Conservation (phyloP, 768 basidiomycete species). For the Lactifluus echinatus region DNA sequence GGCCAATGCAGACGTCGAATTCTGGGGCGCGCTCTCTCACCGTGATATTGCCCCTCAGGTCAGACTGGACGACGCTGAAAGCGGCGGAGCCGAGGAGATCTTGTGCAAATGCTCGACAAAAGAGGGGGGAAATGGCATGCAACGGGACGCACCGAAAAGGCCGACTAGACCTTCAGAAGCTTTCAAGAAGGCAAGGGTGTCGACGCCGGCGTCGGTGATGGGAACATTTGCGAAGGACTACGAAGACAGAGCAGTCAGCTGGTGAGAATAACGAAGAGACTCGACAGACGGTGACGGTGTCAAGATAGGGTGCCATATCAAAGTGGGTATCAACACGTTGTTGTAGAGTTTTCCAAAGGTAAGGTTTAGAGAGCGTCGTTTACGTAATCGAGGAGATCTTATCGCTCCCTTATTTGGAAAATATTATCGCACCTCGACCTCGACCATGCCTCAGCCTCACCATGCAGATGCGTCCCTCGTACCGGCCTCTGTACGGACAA, state of each 20-base stretch:
- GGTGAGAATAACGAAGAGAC: not conserved
- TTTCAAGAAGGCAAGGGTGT: slow-evolving; percentile 82
- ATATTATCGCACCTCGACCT: not conserved
- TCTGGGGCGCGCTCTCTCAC: slow-evolving; percentile 50
- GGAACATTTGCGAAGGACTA: slow-evolving; percentile 94
- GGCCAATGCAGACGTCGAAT: not conserved
- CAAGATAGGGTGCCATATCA: slow-evolving; percentile 67
- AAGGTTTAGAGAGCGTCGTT: too few species aligned
- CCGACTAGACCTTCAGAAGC: slow-evolving; percentile 83
- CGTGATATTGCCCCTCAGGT: slow-evolving; percentile 85
- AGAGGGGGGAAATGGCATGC: not conserved
- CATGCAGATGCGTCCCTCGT: slow-evolving; percentile 77
- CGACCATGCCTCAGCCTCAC: slow-evolving; percentile 56
- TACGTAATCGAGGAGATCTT: slow-evolving; percentile 19
- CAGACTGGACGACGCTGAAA: slow-evolving; percentile 74
- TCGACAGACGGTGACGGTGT: slow-evolving; percentile 51
- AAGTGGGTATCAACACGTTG: slow-evolving; percentile 9
- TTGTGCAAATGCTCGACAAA: slow-evolving; percentile 25
- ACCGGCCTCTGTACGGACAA: slow-evolving; percentile 61
- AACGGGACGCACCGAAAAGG: slow-evolving; percentile 64
- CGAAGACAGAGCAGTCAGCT: not conserved
- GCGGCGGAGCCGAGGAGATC: slow-evolving; percentile 82
- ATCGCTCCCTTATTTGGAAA: slow-evolving; percentile 2
- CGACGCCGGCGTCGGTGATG: slow-evolving; percentile 76
- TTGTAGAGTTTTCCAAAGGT: too few species aligned